These are phyloP conservation scores for Tetrapisispora iriomotensis DNA, from an alignment of 805 yeast species.

Conservation along the genomic window DNA sequence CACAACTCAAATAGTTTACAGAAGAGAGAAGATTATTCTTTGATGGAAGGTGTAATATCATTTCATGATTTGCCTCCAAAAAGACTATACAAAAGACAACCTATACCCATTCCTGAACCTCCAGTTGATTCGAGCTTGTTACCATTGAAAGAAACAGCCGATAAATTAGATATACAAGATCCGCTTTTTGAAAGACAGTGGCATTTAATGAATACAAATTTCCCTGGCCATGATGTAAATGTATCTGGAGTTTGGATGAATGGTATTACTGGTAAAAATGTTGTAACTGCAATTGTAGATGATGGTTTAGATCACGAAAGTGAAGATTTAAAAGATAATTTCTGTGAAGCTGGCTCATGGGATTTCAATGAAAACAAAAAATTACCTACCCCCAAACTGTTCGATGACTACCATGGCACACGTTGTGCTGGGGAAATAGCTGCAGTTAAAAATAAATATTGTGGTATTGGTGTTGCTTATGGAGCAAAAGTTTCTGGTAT, in stretches of 20 bases:
- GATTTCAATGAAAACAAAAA: slow-evolving; percentile 74
- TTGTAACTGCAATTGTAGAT: slow-evolving; percentile 83
- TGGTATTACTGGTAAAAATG: slow-evolving; percentile 70
- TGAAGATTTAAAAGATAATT: slow-evolving; percentile 61
- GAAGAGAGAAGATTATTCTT: slow-evolving; percentile 10
- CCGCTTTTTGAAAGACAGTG: slow-evolving; percentile 82
- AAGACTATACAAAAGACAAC: slow-evolving; percentile 44
- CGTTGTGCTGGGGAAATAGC: slow-evolving; percentile 98
- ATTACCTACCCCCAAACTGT: slow-evolving; percentile 69
- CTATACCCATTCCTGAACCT: slow-evolving; percentile 42
- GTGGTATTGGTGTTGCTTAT: slow-evolving; percentile 97
- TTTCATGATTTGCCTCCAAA: slow-evolving; percentile 49
- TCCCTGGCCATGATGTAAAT: slow-evolving; percentile 78
- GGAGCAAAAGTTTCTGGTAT: slow-evolving; percentile 81
- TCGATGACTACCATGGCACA: slow-evolving; percentile 89
- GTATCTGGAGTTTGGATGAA: slow-evolving; percentile 78
- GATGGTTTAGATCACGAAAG: slow-evolving; percentile 86
- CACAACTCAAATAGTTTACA: slow-evolving; percentile 4
- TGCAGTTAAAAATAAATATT: slow-evolving; percentile 64
- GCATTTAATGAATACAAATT: slow-evolving; percentile 73
- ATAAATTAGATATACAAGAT: slow-evolving; percentile 57
- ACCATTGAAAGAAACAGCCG: slow-evolving; percentile 38
- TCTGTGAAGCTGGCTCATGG: slow-evolving; percentile 76
- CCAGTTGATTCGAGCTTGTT: slow-evolving; percentile 44
- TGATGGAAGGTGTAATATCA: slow-evolving; percentile 24